phyloP scores from a whole-genome alignment of 2,329 filamentous ascomycete genomes.

The Penicillium hordei region DNA sequence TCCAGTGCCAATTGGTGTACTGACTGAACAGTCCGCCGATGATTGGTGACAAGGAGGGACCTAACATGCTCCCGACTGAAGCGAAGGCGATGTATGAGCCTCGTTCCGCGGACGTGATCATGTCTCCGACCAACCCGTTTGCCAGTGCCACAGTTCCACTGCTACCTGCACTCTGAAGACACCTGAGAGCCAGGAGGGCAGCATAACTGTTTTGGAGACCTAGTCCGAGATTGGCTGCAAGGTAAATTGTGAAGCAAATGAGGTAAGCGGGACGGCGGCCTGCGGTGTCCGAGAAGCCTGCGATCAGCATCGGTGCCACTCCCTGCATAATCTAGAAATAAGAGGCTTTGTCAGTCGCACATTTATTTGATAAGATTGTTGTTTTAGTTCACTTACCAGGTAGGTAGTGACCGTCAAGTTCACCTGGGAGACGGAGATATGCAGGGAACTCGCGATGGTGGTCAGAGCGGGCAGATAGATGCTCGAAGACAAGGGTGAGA shows the following conservation, averaged over 20 bases:
- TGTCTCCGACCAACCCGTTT: slow-evolving; percentile 60
- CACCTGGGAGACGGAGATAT: slow-evolving; percentile 45
- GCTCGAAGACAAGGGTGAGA: slow-evolving; percentile 36
- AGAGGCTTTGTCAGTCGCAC: neutral
- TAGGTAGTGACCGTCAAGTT: slow-evolving; percentile 55
- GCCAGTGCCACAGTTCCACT: slow-evolving; percentile 62
- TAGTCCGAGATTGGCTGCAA: slow-evolving; percentile 60
- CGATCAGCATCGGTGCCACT: slow-evolving; percentile 50
- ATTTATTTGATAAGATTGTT: neutral
- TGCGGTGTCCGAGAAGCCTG: slow-evolving; percentile 60
- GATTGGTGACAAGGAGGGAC: slow-evolving; percentile 55
- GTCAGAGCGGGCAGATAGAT: slow-evolving; percentile 42
- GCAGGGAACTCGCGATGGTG: slow-evolving; percentile 39
- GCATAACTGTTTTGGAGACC: slow-evolving; percentile 59
- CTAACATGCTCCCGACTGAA: slow-evolving; percentile 52
- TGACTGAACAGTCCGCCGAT: slow-evolving; percentile 66
- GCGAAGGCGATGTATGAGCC: slow-evolving; percentile 49
- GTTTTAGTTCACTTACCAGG: slow-evolving; percentile 34
- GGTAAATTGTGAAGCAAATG: slow-evolving; percentile 51
- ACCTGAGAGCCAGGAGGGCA: slow-evolving; percentile 18
- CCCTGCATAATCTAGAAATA: slow-evolving; percentile 25
- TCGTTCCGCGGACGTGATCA: slow-evolving; percentile 60
- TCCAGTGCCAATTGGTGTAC: slow-evolving; percentile 61
- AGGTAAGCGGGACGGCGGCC: slow-evolving; percentile 61
- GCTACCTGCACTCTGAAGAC: slow-evolving; percentile 23